Percentiles rank a stretch among this genome's conserved stretches.
These are phyloP conservation scores for Citeromyces hawaiiensis DNA, from an alignment of 1,139 yeast genomes.

Conservation along the genomic window DNA sequence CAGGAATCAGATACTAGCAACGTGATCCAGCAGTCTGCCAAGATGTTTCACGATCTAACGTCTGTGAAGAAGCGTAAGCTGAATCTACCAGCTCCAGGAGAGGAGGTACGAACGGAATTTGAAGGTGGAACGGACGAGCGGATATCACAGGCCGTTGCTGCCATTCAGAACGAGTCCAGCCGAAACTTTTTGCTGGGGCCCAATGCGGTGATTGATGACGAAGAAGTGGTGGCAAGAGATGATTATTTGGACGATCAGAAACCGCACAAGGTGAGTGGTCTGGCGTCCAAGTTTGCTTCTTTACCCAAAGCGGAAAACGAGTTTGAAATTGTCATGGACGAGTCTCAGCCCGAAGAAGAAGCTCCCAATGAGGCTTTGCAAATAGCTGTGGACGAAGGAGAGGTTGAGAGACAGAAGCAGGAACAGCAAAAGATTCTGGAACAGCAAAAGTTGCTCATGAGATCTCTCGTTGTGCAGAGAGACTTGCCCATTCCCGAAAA, in stretches of 20 bases:
- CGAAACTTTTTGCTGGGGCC: constrained; percentile 15
- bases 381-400: background rate
- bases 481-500: background rate
- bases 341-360: background rate
- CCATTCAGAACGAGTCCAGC: constrained; percentile 7
- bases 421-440: background rate
- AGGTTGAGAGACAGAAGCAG: background rate
- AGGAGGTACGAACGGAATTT: background rate
- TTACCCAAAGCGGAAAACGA: constrained; percentile 48
- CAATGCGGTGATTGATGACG: constrained; percentile 10
- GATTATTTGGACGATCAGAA: background rate
- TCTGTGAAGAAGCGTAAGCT: constrained; percentile 34
- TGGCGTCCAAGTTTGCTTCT: constrained; percentile 19
- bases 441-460: background rate
- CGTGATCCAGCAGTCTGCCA: constrained; percentile 8
- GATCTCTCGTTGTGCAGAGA: background rate
- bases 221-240: constrained; percentile 3
- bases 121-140: constrained; percentile 18
- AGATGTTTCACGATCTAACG: constrained; percentile 15
- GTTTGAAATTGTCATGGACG: constrained; percentile 27
- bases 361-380: background rate
- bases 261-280: constrained; percentile 1
- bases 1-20: constrained; percentile 10
- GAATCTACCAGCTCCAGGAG: constrained; percentile 35
- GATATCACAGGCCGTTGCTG: constrained; percentile 17